Conservation (phyloP, 108 stramenopile genomes). For the Cyclotella kingstonii region DNA sequence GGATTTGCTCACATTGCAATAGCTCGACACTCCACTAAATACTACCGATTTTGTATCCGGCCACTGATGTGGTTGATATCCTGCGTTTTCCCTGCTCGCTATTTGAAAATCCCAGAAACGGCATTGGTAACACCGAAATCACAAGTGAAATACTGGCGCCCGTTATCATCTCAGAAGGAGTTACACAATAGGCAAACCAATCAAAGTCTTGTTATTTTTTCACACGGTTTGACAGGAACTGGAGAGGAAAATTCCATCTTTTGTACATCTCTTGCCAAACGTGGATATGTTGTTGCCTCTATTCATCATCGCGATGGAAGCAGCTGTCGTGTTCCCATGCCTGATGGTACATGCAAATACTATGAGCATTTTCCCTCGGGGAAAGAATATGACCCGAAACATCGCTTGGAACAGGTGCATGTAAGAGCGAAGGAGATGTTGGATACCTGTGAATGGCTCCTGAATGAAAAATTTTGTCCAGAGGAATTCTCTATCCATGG, state of each 20-base stretch:
- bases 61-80: conserved; percentile 32
- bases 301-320: conserved; percentile 64
- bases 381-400: conserved; percentile 38
- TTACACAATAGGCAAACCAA: not conserved
- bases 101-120: conserved; percentile 31
- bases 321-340: conserved; percentile 40
- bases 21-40: conserved; percentile 30
- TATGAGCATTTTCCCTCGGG: conserved; percentile 45
- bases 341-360: conserved; percentile 37
- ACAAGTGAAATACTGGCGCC: conserved; percentile 15
- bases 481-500: not conserved
- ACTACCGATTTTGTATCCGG: conserved; percentile 13
- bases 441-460: conserved; percentile 28
- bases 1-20: conserved; percentile 28
- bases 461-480: not conserved
- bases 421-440: conserved; percentile 41
- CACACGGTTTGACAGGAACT: conserved; percentile 62
- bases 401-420: conserved; percentile 49
- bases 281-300: conserved; percentile 49
- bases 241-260: conserved; percentile 56
- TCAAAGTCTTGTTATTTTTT: conserved; percentile 54
- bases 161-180: not conserved
- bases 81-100: conserved; percentile 22
- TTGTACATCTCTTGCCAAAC: conserved; percentile 46
- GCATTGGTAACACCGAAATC: conserved; percentile 2